Base-by-base conservation (phyloP, 257 asterid species). In the Solanum acaule region DNA sequence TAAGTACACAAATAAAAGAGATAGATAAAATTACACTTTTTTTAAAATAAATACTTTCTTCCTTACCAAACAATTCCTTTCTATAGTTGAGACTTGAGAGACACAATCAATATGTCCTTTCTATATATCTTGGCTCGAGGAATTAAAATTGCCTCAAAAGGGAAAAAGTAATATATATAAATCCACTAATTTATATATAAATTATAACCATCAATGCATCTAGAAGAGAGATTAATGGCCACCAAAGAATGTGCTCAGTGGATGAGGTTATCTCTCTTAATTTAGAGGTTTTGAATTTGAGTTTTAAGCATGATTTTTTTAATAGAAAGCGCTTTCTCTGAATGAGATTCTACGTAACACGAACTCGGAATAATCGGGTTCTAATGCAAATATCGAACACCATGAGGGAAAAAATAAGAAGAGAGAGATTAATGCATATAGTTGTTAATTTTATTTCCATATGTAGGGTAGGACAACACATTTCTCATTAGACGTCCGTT, bases 291-390 rank as follows among this genome's bases (percentile, higher is more conserved):
- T 44, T 0, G 1, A 13, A 46, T 46, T 13, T 46, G 56, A 46
- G 18, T 12, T 13, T 44, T 46, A 0, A 13, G 6, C 2, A 13
- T 46, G 6, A 10, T 3, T 11, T 42, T 42, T 42, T 42, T 11
- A 42, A 0, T 42, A 3, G 49, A 11, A 3, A 42, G 5, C 0
- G 5, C 2, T 42, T 42, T 13, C 0, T 46, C 6, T 1, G 18
- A 46, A 4, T 46, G 2, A 0, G 18, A 1, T 1, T 0, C 18
- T 44, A 44, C 6, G 6, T 44, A 0, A 13, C 2, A 13, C 1
- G 2, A 46, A 46, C 0, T 13, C 1, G 1, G 0, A 46, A 46
- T 46, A 46, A 13, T 46, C 18, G 0, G 2, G 2, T 13, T 46
- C 0, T 2, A 46, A 46, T 46, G 15, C 18, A 12, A 4, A 44